Evolutionary conservation across 2,329 filamentous ascomycete species (phyloP).

Genomic region (Zarea fungicola): DNA sequence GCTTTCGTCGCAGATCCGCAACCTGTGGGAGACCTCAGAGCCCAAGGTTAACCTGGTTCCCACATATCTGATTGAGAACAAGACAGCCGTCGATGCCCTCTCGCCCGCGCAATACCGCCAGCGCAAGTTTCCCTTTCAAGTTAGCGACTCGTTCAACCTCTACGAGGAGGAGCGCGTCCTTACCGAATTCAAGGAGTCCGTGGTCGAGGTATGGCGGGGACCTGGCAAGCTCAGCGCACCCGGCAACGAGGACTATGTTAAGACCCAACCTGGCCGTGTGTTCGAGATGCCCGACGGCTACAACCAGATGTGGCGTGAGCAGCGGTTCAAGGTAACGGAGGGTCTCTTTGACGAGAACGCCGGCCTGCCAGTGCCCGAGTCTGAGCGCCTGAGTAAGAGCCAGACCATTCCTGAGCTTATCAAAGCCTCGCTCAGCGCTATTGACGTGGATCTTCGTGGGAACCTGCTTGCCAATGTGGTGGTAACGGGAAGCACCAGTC

Average conservation of each 20-base stretch:
- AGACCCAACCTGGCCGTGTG: slow-evolving; percentile 69
- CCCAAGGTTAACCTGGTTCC: slow-evolving; percentile 70
- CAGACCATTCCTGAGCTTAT: slow-evolving; percentile 84
- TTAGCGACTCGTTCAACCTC: slow-evolving; percentile 66
- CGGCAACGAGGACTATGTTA: slow-evolving; percentile 73
- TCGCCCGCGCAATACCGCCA: slow-evolving; percentile 71
- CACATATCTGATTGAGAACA: slow-evolving; percentile 82
- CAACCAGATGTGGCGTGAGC: slow-evolving; percentile 89
- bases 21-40: slow-evolving; percentile 67
- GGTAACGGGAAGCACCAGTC: slow-evolving; percentile 79
- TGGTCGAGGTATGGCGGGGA: slow-evolving; percentile 88
- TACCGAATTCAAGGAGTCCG: slow-evolving; percentile 95
- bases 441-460: slow-evolving; percentile 84
- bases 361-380: slow-evolving; percentile 49
- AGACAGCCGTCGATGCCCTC: slow-evolving; percentile 82
- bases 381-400: slow-evolving; percentile 53
- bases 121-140: slow-evolving; percentile 59
- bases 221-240: slow-evolving; percentile 60
- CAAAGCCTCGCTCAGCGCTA: slow-evolving; percentile 66
- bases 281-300: slow-evolving; percentile 97
- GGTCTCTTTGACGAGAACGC: slow-evolving; percentile 85
- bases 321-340: slow-evolving; percentile 81
- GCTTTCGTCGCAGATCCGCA: slow-evolving; percentile 81
- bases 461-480: slow-evolving; percentile 85
- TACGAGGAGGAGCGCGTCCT: slow-evolving; percentile 91